A percentile compares a stretch with the other conserved stretches of the same genome.
Evolutionary conservation across 345 rosid species (phyloP).

Genomic region (Euphorbia tirucalli): DNA sequence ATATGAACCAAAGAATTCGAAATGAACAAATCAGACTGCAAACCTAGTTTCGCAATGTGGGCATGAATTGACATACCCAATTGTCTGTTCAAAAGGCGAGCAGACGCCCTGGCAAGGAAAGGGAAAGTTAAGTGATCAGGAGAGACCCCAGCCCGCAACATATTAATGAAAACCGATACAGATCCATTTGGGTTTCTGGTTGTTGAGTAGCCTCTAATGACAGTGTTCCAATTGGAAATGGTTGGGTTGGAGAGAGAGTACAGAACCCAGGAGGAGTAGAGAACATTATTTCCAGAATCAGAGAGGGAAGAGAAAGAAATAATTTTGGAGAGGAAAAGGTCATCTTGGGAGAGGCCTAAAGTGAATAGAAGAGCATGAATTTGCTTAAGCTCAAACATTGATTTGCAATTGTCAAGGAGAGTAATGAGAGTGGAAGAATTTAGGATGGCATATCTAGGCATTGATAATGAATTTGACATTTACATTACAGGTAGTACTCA

Average conservation of each 20-base stretch:
- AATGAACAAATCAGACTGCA: constrained; percentile 50
- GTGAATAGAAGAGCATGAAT: constrained; percentile 53
- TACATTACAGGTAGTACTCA: too few relatives aligned
- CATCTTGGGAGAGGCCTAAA: constrained; percentile 50
- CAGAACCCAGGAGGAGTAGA: constrained; percentile 48
- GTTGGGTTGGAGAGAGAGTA: constrained; percentile 38
- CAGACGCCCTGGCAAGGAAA: constrained; percentile 61
- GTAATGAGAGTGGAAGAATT: constrained; percentile 21
- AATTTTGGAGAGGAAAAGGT: constrained; percentile 42
- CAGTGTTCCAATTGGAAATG: constrained; percentile 53
- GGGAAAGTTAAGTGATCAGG: constrained; percentile 78
- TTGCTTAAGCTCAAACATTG: constrained; percentile 48
- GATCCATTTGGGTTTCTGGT: constrained; percentile 56
- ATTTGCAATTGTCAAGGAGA: constrained; percentile 52
- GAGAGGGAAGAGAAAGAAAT: constrained; percentile 54
- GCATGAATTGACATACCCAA: constrained; percentile 49
- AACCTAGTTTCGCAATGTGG: constrained; percentile 47
- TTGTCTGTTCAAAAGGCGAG: constrained; percentile 44
- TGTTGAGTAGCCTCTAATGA: constrained; percentile 59
- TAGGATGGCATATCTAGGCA: constrained; percentile 15
- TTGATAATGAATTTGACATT: constrained; percentile 42
- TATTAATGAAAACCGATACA: constrained; percentile 43
- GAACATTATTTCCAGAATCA: constrained; percentile 34
- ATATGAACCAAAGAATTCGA: constrained; percentile 64
- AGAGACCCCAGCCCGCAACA: constrained; percentile 47